phyloP scores from a whole-genome alignment of 352 stramenopile genomes.

The Globisporangium emineosum region DNA sequence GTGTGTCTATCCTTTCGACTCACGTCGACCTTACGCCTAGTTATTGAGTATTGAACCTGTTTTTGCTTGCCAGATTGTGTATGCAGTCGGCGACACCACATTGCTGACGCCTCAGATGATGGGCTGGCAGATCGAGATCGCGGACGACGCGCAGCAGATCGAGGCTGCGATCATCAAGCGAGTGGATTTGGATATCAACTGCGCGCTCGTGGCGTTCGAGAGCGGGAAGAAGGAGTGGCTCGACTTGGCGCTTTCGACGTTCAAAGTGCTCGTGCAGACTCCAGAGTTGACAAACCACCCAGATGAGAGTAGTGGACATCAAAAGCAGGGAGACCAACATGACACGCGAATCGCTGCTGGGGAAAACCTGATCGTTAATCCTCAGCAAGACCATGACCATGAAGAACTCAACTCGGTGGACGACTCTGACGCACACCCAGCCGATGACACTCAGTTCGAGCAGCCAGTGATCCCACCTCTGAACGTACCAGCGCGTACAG shows the following conservation, averaged over 20 bases:
- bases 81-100: conserved; percentile 33
- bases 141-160: conserved; percentile 18
- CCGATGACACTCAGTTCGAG: not conserved
- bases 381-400: not conserved
- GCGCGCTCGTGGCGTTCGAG: conserved; percentile 41
- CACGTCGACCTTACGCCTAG: too few relatives aligned
- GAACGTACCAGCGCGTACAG: not conserved
- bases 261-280: conserved; percentile 30
- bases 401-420: not conserved
- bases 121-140: conserved; percentile 45
- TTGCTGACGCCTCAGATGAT: conserved; percentile 33
- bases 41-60: too few relatives aligned
- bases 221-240: conserved; percentile 52
- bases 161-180: conserved; percentile 40
- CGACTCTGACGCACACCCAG: too few relatives aligned
- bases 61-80: conserved; percentile 31
- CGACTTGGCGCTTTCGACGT: conserved; percentile 40
- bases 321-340: not conserved
- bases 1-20: not conserved
- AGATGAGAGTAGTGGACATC: not conserved
- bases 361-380: not conserved
- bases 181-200: conserved; percentile 53
- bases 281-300: not conserved
- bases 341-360: not conserved
- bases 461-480: not conserved